These are phyloP conservation scores for Triangularia verruculosa DNA, from an alignment of 2,329 filamentous ascomycete species.

Conservation along the genomic window DNA sequence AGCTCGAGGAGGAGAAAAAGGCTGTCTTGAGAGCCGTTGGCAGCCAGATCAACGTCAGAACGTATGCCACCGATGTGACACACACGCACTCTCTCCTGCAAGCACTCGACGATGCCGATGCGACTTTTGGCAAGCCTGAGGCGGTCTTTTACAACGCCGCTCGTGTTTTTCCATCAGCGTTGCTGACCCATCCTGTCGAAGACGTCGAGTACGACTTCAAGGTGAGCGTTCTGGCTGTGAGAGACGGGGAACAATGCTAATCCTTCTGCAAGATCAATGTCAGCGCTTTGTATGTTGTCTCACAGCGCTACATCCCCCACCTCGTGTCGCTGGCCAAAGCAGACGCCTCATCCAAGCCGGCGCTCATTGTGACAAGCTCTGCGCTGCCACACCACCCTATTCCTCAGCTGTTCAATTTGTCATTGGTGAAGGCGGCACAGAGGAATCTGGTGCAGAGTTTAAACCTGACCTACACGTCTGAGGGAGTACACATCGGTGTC, in stretches of 20 bases:
- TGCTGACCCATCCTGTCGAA: slow-evolving; percentile 41
- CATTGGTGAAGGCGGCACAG: slow-evolving; percentile 50
- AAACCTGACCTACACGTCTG: slow-evolving; percentile 35
- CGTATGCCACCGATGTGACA: slow-evolving; percentile 43
- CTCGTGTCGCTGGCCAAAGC: slow-evolving; percentile 35
- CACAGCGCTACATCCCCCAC: slow-evolving; percentile 46
- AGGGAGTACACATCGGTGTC: slow-evolving; percentile 46
- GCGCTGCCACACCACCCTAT: slow-evolving; percentile 46
- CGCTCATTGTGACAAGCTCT: slow-evolving; percentile 48
- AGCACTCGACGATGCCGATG: slow-evolving; percentile 41
- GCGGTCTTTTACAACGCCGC: slow-evolving; percentile 54
- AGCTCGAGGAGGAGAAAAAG: slow-evolving; percentile 43
- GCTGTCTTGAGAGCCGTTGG: slow-evolving; percentile 33
- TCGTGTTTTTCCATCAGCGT: slow-evolving; percentile 40
- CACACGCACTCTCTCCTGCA: slow-evolving; percentile 37
- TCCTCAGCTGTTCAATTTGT: slow-evolving; percentile 47
- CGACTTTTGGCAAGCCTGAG: slow-evolving; percentile 41
- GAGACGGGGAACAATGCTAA: not conserved
- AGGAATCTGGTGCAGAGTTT: slow-evolving; percentile 47
- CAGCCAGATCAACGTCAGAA: slow-evolving; percentile 37
- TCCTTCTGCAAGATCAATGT: slow-evolving; percentile 39
- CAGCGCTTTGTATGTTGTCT: slow-evolving; percentile 46
- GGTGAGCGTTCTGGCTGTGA: slow-evolving; percentile 31
- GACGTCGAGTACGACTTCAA: slow-evolving; percentile 50
- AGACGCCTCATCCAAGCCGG: slow-evolving; percentile 37